These are phyloP conservation scores for Acer yangbiense DNA, from an alignment of 345 rosid genomes.

Conservation along the genomic window DNA sequence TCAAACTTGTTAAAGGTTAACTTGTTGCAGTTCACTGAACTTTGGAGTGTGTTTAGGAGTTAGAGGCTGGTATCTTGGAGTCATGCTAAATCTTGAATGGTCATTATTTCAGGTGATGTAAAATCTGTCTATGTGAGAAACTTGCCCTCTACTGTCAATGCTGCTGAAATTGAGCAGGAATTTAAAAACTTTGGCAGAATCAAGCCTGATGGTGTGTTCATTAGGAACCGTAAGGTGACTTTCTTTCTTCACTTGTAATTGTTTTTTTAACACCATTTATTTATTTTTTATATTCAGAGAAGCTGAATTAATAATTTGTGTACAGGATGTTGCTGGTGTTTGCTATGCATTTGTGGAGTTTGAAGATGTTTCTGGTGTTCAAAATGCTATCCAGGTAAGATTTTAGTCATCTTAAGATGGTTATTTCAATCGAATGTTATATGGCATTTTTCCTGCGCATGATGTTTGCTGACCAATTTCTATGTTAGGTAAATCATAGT, in stretches of 20 bases:
- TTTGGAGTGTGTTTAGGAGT: background rate
- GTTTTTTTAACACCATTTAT: background rate
- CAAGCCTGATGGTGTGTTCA: conserved; percentile 86
- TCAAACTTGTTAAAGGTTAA: conserved; percentile 10
- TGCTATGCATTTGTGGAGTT: conserved; percentile 98
- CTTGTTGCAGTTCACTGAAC: background rate
- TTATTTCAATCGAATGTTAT: background rate
- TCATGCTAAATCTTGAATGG: conserved; percentile 27
- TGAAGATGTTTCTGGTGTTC: conserved; percentile 83
- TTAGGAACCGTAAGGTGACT: conserved; percentile 83
- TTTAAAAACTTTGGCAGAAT: conserved; percentile 82
- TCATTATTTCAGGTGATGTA: conserved; percentile 60
- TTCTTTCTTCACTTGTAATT: background rate
- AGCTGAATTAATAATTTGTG: conserved; percentile 22
- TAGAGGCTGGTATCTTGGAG: background rate
- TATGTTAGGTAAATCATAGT: background rate
- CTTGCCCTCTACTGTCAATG: conserved; percentile 77
- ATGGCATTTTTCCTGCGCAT: background rate
- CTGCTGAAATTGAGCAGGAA: conserved; percentile 84
- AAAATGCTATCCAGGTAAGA: conserved; percentile 85
- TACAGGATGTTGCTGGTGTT: conserved; percentile 87
- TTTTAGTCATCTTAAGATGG: background rate
- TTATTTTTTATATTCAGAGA: background rate
- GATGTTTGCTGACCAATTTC: background rate
- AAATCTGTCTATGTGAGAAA: conserved; percentile 96